phyloP scores from a whole-genome alignment of 2,329 filamentous ascomycete species.

The Pezicula neosporulosa region DNA sequence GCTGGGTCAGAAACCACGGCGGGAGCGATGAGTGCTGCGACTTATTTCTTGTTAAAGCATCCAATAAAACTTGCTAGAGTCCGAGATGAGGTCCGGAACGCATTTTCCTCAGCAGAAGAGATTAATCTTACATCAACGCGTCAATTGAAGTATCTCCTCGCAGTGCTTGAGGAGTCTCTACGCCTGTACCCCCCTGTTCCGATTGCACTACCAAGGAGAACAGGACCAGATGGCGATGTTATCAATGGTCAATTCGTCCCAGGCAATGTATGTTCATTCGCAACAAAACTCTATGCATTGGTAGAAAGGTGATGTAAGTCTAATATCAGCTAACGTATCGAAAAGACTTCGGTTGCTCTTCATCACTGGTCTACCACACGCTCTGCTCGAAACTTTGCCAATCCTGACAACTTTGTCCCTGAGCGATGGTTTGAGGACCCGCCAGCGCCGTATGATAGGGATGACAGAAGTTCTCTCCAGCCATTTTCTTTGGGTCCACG shows the following conservation, averaged over 20 bases:
- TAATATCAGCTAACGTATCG: too few relatives aligned
- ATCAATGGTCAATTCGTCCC: slow-evolving; percentile 5
- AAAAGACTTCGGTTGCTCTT: too few relatives aligned
- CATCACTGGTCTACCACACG: slow-evolving; percentile 25
- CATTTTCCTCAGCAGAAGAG: slow-evolving; percentile 25
- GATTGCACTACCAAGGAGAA: neutral
- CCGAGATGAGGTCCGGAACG: slow-evolving; percentile 26
- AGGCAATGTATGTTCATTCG: neutral
- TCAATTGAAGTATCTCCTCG: slow-evolving; percentile 29
- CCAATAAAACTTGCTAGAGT: slow-evolving; percentile 15
- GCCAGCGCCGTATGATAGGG: slow-evolving; percentile 16
- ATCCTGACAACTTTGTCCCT: slow-evolving; percentile 27
- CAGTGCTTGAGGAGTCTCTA: slow-evolving; percentile 31
- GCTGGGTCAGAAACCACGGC: slow-evolving; percentile 29
- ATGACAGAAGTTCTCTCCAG: slow-evolving; percentile 26
- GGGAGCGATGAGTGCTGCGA: slow-evolving; percentile 18
- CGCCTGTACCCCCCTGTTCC: slow-evolving; percentile 31
- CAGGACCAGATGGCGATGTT: slow-evolving; percentile 1
- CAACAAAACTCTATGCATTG: too few relatives aligned
- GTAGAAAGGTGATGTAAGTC: too few relatives aligned
- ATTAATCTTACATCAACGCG: slow-evolving; percentile 26
- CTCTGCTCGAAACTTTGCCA: slow-evolving; percentile 1
- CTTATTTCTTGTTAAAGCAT: slow-evolving; percentile 2
- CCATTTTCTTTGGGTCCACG: neutral
- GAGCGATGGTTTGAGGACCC: slow-evolving; percentile 31